A percentile compares a stretch with the other conserved stretches of the same genome.
Conservation (phyloP, 1,284 basidiomycete genomes). For the Ceratobasidium sp. region DNA sequence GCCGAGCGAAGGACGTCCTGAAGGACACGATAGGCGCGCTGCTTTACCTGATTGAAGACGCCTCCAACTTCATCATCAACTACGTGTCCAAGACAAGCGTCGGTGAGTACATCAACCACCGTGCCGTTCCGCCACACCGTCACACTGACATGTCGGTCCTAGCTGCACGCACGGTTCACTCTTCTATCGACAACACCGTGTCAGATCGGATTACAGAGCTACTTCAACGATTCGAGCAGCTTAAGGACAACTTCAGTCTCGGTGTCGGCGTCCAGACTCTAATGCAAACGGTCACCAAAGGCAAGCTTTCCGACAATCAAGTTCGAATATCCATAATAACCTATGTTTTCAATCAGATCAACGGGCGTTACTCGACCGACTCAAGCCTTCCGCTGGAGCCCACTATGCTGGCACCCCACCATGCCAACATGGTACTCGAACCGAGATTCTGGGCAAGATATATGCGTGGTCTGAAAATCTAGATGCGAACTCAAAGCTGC, state of each 20-base stretch:
- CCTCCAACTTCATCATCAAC: background rate
- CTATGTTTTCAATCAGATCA: background rate
- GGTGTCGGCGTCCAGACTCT: background rate
- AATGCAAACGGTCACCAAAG: background rate
- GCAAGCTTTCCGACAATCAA: background rate
- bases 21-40: background rate
- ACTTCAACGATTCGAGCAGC: background rate
- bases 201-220: background rate
- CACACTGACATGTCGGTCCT: background rate
- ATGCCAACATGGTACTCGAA: conserved; percentile 45
- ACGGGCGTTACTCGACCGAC: too few relatives aligned
- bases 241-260: background rate
- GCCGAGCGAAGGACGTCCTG: background rate
- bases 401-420: background rate
- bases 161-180: background rate
- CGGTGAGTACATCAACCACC: too few relatives aligned
- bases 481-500: conserved; percentile 31
- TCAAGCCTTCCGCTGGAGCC: too few relatives aligned
- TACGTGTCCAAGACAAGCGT: background rate
- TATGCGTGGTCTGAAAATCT: conserved; percentile 34
- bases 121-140: background rate
- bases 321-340: background rate
- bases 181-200: background rate
- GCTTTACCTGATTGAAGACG: conserved; percentile 20
- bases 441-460: conserved; percentile 43